Evolutionary conservation across 148 eudicot genomes (phyloP), one percentile per base, ranked within the genome.

Genomic region (Euryodendron excelsum): DNA sequence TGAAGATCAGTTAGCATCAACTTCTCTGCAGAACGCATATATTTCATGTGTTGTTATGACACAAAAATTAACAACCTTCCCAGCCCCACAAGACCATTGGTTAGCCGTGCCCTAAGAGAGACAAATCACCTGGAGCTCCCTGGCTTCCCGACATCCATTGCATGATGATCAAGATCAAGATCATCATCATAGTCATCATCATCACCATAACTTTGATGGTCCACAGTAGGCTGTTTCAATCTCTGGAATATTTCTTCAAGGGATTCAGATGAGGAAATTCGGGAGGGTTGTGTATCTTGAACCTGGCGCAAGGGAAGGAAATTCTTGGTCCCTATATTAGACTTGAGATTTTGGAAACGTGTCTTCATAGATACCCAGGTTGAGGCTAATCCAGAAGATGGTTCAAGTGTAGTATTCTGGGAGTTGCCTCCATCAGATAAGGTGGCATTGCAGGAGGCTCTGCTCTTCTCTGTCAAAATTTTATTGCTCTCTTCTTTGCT

Each of bases 341-440:
- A 68, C 80, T 86, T 86, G 34, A 90, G 62, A 70, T 72, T 86
- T 41, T 68, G 87, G 63, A 93, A 83, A 73, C 94, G 90, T 0
- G 62, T 73, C 81, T 92, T 93, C 98, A 96, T 87, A 0, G 95
- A 84, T 79, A 80, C 79, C 95, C 95, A 96, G 20, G 92, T 93
- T 4, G 92, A 86, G 69, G 95, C 82, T 83, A 96, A 14, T 25
- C 88, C 80, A 64, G 97, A 82, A 72, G 94, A 78, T 47, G 88
- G 78, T 47, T 81, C 85, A 20, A 45, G 78, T 1, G 53, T 34
- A 44, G 72, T 58, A 39, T 50, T 82, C 69, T 80, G 67, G n/a
- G 91, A 74, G 64, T 69, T 77, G 53, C 68, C 83, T 33, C 81
- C 56, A 72, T 87, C 84, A 31, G 88, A 73, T 52, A 80, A 77